Conservation (phyloP, 2,329 filamentous ascomycete species). For the Cryphonectria naterciae region DNA sequence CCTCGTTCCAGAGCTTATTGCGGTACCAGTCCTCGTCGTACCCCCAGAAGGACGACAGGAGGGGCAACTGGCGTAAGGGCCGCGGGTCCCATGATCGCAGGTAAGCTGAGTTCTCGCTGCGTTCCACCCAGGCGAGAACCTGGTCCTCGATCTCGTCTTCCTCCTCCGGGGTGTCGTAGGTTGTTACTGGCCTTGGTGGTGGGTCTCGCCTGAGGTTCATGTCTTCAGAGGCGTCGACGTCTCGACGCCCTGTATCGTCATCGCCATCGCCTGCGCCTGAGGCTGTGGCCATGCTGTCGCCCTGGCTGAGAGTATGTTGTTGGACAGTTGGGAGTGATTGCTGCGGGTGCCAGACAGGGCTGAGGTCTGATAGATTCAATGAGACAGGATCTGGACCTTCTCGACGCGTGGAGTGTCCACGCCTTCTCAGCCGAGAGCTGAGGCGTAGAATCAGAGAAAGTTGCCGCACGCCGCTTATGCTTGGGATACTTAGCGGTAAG, state of each 20-base stretch:
- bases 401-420: background rate
- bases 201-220: background rate
- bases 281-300: background rate
- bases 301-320: background rate
- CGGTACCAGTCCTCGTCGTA: conserved; percentile 12
- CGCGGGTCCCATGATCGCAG: conserved; percentile 10
- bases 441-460: background rate
- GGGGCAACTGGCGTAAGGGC: conserved; percentile 2
- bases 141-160: conserved; percentile 3
- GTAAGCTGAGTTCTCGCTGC: background rate
- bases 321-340: background rate
- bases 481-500: background rate
- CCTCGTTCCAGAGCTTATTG: background rate
- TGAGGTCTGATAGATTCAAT: background rate
- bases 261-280: background rate
- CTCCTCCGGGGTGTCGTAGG: background rate
- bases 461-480: background rate
- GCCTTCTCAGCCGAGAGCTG: background rate
- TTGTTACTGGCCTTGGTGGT: background rate
- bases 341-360: background rate
- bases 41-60: conserved; percentile 13
- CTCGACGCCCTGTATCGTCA: background rate
- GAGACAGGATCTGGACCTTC: background rate
- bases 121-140: background rate
- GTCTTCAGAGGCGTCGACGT: background rate